phyloP scores from a whole-genome alignment of 73 alveolate species.

The Tetrahymena borealis region DNA sequence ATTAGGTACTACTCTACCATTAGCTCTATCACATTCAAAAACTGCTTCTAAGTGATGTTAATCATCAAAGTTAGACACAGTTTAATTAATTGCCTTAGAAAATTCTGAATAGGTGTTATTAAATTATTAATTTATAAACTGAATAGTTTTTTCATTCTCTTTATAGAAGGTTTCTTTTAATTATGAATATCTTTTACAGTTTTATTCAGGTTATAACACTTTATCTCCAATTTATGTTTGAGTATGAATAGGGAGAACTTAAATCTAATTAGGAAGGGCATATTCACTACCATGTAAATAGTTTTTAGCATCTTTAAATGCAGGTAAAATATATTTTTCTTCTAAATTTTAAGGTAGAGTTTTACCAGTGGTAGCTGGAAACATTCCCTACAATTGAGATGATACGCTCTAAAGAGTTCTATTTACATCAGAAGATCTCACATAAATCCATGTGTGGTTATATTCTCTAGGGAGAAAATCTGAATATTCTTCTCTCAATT shows the following conservation, averaged over 20 bases:
- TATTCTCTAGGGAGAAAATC: background rate
- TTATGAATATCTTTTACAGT: background rate
- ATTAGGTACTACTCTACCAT: background rate
- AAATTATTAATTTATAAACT: background rate
- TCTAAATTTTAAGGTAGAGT: background rate
- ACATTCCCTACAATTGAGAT: background rate
- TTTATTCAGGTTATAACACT: background rate
- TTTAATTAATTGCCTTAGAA: background rate
- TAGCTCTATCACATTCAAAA: background rate
- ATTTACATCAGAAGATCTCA: background rate
- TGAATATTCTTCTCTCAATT: background rate
- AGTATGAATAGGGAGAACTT: background rate
- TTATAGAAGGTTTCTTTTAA: background rate
- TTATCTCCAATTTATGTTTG: background rate
- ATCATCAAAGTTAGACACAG: background rate
- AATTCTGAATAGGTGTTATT: background rate
- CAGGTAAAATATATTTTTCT: background rate
- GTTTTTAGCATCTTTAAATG: background rate
- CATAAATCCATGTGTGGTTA: background rate
- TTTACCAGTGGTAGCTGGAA: background rate
- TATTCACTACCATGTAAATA: background rate
- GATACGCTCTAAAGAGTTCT: background rate
- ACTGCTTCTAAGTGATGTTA: background rate
- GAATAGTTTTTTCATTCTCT: background rate
- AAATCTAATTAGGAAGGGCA: background rate